Evolutionary conservation across 495 filamentous ascomycete genomes (phyloP).

Genomic region (Tuber magnatum): DNA sequence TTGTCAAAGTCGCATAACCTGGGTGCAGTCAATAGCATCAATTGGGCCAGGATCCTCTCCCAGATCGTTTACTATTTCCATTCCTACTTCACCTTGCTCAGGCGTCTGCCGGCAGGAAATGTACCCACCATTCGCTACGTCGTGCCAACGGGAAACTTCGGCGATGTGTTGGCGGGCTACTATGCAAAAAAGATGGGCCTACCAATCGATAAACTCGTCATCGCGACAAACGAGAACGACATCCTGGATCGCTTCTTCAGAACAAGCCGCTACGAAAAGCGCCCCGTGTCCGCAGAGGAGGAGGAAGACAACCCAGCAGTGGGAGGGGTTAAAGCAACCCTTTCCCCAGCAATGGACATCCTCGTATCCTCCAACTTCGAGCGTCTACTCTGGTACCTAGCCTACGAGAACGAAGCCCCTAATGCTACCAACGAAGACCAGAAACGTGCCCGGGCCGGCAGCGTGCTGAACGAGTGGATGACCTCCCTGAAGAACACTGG

Average conservation of each 20-base stretch:
- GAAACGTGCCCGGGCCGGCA: slow-evolving; percentile 55
- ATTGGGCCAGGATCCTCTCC: slow-evolving; percentile 82
- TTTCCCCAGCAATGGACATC: slow-evolving; percentile 93
- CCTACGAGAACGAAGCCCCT: slow-evolving; percentile 53
- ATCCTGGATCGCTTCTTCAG: slow-evolving; percentile 80
- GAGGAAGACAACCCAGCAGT: slow-evolving; percentile 52
- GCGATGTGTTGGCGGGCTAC: slow-evolving; percentile 88
- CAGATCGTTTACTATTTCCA: slow-evolving; percentile 92
- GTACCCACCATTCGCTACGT: slow-evolving; percentile 65
- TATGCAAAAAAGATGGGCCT: slow-evolving; percentile 89
- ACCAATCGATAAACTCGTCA: slow-evolving; percentile 70
- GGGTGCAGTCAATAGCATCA: slow-evolving; percentile 84
- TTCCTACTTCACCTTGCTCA: slow-evolving; percentile 72
- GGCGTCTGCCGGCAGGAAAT: slow-evolving; percentile 48
- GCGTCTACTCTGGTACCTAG: slow-evolving; percentile 87
- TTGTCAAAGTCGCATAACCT: slow-evolving; percentile 68
- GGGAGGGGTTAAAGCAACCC: slow-evolving; percentile 74
- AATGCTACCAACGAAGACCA: slow-evolving; percentile 46
- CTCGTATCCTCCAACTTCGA: slow-evolving; percentile 94
- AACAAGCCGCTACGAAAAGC: slow-evolving; percentile 73
- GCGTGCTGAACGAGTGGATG: slow-evolving; percentile 65
- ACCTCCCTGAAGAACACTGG: slow-evolving; percentile 65
- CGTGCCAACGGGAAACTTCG: slow-evolving; percentile 90
- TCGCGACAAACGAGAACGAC: slow-evolving; percentile 91
- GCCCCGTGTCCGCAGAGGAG: slow-evolving; percentile 50